A percentile compares a stretch with the other conserved stretches of the same genome.
Evolutionary conservation across 2,329 filamentous ascomycete genomes (phyloP).

Genomic region (Chrysosporium queenslandicum): DNA sequence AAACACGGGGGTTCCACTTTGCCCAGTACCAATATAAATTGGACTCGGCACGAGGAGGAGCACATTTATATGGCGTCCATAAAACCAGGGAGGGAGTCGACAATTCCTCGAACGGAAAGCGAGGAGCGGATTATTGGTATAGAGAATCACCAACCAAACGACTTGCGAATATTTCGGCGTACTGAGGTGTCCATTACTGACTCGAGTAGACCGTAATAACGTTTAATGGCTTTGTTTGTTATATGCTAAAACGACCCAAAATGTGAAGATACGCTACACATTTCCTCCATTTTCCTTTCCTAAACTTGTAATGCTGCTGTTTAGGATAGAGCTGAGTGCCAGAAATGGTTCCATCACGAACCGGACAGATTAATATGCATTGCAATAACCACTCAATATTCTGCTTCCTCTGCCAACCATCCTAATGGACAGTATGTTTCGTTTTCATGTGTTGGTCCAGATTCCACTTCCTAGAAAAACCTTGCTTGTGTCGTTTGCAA

Average conservation of each 20-base stretch:
- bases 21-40: conserved; percentile 1
- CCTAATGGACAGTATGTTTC: conserved; percentile 20
- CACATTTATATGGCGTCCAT: conserved; percentile 11
- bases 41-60: conserved; percentile 8
- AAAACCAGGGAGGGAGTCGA: conserved; percentile 1
- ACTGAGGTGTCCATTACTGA: conserved; percentile 12
- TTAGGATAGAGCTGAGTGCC: too few relatives aligned
- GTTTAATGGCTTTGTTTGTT: neutral
- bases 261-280: too few relatives aligned
- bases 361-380: too few relatives aligned
- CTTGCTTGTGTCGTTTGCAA: conserved; percentile 24
- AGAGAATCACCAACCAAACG: neutral
- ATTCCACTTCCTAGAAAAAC: conserved; percentile 32
- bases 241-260: too few relatives aligned
- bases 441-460: conserved; percentile 30
- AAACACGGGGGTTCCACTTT: neutral
- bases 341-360: too few relatives aligned
- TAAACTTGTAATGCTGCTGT: too few relatives aligned
- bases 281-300: too few relatives aligned
- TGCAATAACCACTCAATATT: neutral
- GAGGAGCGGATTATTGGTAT: conserved; percentile 10
- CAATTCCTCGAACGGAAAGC: conserved; percentile 9
- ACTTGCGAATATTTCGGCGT: conserved; percentile 9
- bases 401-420: neutral
- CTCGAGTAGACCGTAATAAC: neutral